A percentile compares a stretch with the other conserved stretches of the same genome.
phyloP scores from a whole-genome alignment of 2,329 filamentous ascomycete genomes.

The Microcyclospora pomicola region DNA sequence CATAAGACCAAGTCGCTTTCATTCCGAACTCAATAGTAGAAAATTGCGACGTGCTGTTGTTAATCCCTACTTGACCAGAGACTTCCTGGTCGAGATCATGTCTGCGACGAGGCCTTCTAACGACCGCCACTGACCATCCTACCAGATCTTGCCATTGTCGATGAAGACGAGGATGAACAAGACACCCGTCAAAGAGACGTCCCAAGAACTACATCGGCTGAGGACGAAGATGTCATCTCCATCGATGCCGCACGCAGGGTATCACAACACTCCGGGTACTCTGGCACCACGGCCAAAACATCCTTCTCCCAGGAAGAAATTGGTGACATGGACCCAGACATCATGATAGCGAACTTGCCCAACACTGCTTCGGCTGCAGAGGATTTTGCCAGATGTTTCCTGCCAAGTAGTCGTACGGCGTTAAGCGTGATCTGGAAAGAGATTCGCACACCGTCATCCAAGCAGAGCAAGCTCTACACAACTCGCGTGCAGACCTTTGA shows the following conservation, averaged over 20 bases:
- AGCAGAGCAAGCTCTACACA: slow-evolving; percentile 25
- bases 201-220: not conserved
- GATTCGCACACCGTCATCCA: slow-evolving; percentile 23
- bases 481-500: slow-evolving; percentile 23
- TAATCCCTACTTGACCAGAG: too few species aligned
- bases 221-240: not conserved
- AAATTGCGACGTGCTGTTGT: too few species aligned
- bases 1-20: too few species aligned
- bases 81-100: too few species aligned
- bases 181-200: slow-evolving; percentile 1
- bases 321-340: slow-evolving; percentile 27
- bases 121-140: slow-evolving; percentile 1
- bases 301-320: slow-evolving; percentile 33
- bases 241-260: slow-evolving; percentile 2
- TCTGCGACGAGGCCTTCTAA: too few species aligned
- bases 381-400: slow-evolving; percentile 16
- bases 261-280: slow-evolving; percentile 26
- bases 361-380: slow-evolving; percentile 21
- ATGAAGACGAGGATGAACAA: slow-evolving; percentile 8
- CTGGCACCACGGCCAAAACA: slow-evolving; percentile 34
- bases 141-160: slow-evolving; percentile 9
- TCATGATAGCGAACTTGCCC: slow-evolving; percentile 28
- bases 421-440: slow-evolving; percentile 16
- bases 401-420: slow-evolving; percentile 14
- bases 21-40: too few species aligned